Evolutionary conservation across 192 early-diverging fungal species (phyloP).

Genomic region (Gamsiella multidivaricata): DNA sequence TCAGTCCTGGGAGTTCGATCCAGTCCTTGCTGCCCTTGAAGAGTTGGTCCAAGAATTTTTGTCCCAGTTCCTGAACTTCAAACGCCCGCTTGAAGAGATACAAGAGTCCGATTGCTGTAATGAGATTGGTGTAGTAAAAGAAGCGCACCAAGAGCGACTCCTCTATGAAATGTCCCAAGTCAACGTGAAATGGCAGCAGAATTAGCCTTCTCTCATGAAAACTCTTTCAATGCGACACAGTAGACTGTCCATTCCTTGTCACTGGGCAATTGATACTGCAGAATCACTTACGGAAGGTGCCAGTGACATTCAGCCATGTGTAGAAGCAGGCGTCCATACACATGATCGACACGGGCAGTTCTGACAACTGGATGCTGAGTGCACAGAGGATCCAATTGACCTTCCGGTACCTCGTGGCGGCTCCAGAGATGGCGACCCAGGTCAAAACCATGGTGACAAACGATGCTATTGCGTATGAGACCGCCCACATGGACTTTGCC

Average conservation of each 20-base stretch:
- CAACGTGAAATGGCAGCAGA: no score
- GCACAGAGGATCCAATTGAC: constrained; percentile 34
- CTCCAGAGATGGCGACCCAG: constrained; percentile 38
- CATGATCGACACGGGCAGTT: constrained; percentile 39
- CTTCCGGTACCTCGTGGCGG: constrained; percentile 25
- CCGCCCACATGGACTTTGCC: constrained; percentile 42
- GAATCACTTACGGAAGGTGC: constrained; percentile 37
- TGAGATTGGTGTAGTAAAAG: constrained; percentile 51
- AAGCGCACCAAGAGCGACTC: constrained; percentile 41
- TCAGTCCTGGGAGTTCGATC: constrained; percentile 32
- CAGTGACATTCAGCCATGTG: constrained; percentile 48
- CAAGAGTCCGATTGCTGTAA: constrained; percentile 34
- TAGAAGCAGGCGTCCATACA: constrained; percentile 41
- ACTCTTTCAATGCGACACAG: not conserved
- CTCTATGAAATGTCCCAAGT: constrained; percentile 33
- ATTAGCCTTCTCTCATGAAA: not conserved
- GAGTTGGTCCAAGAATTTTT: constrained; percentile 41
- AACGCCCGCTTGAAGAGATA: constrained; percentile 41
- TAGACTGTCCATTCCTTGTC: no score
- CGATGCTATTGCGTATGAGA: constrained; percentile 36
- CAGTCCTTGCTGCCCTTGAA: constrained; percentile 33
- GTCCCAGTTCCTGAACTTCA: constrained; percentile 29
- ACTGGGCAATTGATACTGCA: not conserved
- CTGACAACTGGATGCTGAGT: constrained; percentile 35
- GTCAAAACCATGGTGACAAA: constrained; percentile 31